These are phyloP conservation scores for Penicillium paradoxum DNA, from an alignment of 495 filamentous ascomycete genomes.

Conservation along the genomic window DNA sequence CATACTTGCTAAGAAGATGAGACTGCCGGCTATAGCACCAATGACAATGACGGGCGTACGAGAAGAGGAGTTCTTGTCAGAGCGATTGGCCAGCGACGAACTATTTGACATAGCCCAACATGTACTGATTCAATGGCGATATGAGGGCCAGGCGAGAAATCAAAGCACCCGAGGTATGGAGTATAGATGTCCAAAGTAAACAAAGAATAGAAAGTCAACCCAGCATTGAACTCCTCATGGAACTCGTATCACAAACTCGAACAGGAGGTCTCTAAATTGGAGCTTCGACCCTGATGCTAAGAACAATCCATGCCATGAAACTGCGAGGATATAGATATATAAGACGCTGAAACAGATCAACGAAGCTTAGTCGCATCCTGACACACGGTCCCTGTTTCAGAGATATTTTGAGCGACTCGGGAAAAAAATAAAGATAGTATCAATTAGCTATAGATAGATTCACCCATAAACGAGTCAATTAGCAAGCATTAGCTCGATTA, in stretches of 20 bases:
- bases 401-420: slow-evolving; percentile 15
- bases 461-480: slow-evolving; percentile 5
- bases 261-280: background rate
- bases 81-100: slow-evolving; percentile 5
- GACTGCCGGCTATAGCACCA: slow-evolving; percentile 7
- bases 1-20: slow-evolving; percentile 21
- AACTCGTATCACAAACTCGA: background rate
- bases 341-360: slow-evolving; percentile 5
- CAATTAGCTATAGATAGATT: slow-evolving; percentile 30
- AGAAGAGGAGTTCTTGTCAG: slow-evolving; percentile 3
- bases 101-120: background rate
- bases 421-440: slow-evolving; percentile 18
- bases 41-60: slow-evolving; percentile 8
- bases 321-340: slow-evolving; percentile 15
- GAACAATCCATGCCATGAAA: slow-evolving; percentile 1
- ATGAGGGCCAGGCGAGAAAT: background rate
- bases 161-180: background rate
- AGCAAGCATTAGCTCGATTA: no score
- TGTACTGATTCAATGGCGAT: background rate
- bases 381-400: slow-evolving; percentile 25
- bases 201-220: background rate
- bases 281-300: slow-evolving; percentile 1
- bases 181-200: background rate
- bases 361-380: slow-evolving; percentile 16
- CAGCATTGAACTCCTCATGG: background rate